Evolutionary conservation across 495 filamentous ascomycete genomes (phyloP).

Genomic region (Aspergillus leporis): DNA sequence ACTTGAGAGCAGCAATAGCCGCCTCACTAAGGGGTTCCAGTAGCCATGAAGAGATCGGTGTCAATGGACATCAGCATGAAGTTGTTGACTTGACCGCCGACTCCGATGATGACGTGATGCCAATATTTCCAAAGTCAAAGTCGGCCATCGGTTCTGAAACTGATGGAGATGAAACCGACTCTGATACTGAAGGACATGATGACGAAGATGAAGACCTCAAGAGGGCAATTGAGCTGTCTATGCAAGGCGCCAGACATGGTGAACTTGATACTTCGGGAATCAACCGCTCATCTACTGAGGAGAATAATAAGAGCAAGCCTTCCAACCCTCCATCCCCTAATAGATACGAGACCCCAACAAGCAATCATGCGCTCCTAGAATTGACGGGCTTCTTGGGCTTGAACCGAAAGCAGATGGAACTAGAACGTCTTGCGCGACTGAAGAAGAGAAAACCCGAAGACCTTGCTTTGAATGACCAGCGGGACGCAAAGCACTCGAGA

Average conservation of each 20-base stretch:
- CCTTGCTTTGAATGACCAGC: conserved; percentile 12
- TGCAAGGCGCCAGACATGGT: conserved; percentile 27
- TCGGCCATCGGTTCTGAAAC: conserved; percentile 39
- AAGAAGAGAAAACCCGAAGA: conserved; percentile 58
- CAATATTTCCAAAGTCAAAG: conserved; percentile 35
- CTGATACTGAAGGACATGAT: neutral
- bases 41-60: conserved; percentile 19
- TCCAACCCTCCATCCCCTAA: neutral
- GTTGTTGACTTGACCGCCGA: conserved; percentile 44
- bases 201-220: conserved; percentile 47
- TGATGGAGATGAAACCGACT: conserved; percentile 21
- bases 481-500: conserved; percentile 23
- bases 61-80: neutral
- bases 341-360: neutral
- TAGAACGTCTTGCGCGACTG: conserved; percentile 72
- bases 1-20: conserved; percentile 54
- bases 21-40: conserved; percentile 84
- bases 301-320: conserved; percentile 1
- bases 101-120: conserved; percentile 32
- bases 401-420: conserved; percentile 82
- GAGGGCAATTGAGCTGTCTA: conserved; percentile 54
- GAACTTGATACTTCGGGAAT: neutral
- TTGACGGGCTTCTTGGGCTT: conserved; percentile 48
- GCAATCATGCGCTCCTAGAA: neutral
- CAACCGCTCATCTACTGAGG: neutral